Evolutionary conservation across 2,329 filamentous ascomycete species (phyloP).

Genomic region (Hymenoscyphus fraxineus): DNA sequence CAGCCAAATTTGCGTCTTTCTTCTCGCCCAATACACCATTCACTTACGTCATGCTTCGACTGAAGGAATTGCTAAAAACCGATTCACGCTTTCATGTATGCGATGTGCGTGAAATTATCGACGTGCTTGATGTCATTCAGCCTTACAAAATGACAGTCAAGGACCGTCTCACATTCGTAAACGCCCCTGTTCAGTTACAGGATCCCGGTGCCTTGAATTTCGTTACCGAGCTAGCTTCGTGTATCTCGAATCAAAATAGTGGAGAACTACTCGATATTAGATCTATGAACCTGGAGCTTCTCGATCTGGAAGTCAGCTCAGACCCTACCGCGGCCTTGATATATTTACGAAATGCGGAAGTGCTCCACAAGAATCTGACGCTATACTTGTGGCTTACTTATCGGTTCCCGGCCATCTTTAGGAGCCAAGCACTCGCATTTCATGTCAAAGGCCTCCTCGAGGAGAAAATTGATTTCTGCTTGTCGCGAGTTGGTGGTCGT

Average conservation of each 20-base stretch:
- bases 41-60: slow-evolving; percentile 72
- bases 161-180: slow-evolving; percentile 73
- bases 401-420: slow-evolving; percentile 77
- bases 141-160: slow-evolving; percentile 62
- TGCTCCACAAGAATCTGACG: slow-evolving; percentile 76
- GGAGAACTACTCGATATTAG: slow-evolving; percentile 74
- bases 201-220: slow-evolving; percentile 46
- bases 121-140: slow-evolving; percentile 72
- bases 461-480: slow-evolving; percentile 54
- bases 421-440: slow-evolving; percentile 68
- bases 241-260: slow-evolving; percentile 66
- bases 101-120: slow-evolving; percentile 54
- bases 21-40: slow-evolving; percentile 80
- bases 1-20: slow-evolving; percentile 75
- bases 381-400: slow-evolving; percentile 93
- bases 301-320: slow-evolving; percentile 55
- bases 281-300: slow-evolving; percentile 64
- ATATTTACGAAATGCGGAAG: slow-evolving; percentile 66
- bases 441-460: slow-evolving; percentile 78
- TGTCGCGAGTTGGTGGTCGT: not conserved
- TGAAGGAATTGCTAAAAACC: slow-evolving; percentile 62
- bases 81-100: slow-evolving; percentile 69
- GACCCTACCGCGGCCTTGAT: slow-evolving; percentile 37
- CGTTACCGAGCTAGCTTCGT: slow-evolving; percentile 61
- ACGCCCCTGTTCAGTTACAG: slow-evolving; percentile 61